Conservation (phyloP, 257 asterid genomes). For the Hygrophila difformis region DNA sequence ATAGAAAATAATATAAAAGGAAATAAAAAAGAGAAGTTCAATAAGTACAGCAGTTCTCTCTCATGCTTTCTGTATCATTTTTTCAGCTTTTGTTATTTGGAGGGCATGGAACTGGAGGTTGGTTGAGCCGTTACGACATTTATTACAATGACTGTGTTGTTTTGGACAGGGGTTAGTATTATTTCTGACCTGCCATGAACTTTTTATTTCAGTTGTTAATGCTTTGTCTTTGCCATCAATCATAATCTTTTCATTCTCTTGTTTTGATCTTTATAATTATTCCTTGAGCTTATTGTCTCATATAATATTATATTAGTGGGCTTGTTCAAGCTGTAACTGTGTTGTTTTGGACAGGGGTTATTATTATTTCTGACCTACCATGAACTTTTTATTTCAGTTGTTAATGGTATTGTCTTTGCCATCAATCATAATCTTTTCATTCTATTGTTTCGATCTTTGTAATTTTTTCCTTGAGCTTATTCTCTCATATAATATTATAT, state of each 20-base stretch:
- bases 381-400: too few species aligned
- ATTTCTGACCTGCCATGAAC: constrained; percentile 2
- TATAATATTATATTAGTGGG: constrained; percentile 1
- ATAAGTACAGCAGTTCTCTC: constrained; percentile 1
- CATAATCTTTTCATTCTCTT: constrained; percentile 11
- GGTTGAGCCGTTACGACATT: constrained; percentile 96
- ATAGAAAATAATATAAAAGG: too few species aligned
- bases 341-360: too few species aligned
- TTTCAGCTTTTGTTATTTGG: constrained; percentile 93
- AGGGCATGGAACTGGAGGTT: constrained; percentile 99
- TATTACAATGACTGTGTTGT: constrained; percentile 87
- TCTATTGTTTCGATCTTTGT: too few species aligned
- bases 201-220: constrained; percentile 9
- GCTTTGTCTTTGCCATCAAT: constrained; percentile 9
- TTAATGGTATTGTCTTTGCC: not conserved
- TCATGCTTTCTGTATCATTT: constrained; percentile 12
- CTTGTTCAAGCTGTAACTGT: too few species aligned
- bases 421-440: too few species aligned
- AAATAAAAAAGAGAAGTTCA: constrained; percentile 6
- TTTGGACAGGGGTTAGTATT: constrained; percentile 77
- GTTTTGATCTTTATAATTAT: not conserved
- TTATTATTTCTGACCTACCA: too few species aligned
- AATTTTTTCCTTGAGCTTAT: too few species aligned
- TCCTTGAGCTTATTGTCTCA: not conserved
- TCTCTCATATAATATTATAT: too few species aligned